phyloP scores from a whole-genome alignment of 164 flowering plant genomes.

The Cinnamomum chago region DNA sequence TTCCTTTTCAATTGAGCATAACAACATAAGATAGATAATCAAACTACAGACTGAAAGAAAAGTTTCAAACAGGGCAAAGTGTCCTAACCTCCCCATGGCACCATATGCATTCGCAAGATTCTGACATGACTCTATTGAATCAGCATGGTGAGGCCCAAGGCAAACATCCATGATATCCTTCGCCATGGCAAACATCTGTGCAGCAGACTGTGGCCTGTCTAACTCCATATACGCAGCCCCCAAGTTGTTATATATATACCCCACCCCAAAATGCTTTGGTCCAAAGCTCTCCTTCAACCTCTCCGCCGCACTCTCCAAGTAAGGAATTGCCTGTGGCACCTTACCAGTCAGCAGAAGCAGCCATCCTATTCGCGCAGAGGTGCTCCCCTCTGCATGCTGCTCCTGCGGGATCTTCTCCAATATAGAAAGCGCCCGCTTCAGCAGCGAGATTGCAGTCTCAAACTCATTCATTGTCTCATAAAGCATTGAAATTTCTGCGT shows the following conservation, averaged over 20 bases:
- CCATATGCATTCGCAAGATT: slow-evolving; percentile 88
- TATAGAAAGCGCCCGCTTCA: slow-evolving; percentile 56
- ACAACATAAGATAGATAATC: neutral
- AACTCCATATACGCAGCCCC: slow-evolving; percentile 93
- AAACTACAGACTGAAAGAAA: neutral
- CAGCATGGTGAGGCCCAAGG: slow-evolving; percentile 84
- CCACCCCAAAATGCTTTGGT: slow-evolving; percentile 81
- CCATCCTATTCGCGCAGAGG: slow-evolving; percentile 83
- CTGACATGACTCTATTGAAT: slow-evolving; percentile 83
- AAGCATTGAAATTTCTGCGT: slow-evolving; percentile 70
- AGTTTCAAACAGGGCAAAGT: slow-evolving; percentile 2
- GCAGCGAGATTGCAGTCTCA: slow-evolving; percentile 71
- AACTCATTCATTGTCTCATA: slow-evolving; percentile 86
- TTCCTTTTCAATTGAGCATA: neutral
- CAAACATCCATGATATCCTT: slow-evolving; percentile 90
- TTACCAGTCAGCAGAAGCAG: slow-evolving; percentile 74
- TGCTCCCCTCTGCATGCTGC: slow-evolving; percentile 76
- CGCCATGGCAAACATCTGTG: slow-evolving; percentile 86
- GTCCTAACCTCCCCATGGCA: slow-evolving; percentile 64
- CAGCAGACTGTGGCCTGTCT: slow-evolving; percentile 85
- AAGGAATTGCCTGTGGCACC: slow-evolving; percentile 75
- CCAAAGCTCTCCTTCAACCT: slow-evolving; percentile 85
- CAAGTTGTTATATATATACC: slow-evolving; percentile 84
- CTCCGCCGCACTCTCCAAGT: slow-evolving; percentile 84
- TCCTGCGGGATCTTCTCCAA: slow-evolving; percentile 81